These are phyloP conservation scores for Penicillium robsamsonii DNA, from an alignment of 495 filamentous ascomycete species.

Conservation along the genomic window DNA sequence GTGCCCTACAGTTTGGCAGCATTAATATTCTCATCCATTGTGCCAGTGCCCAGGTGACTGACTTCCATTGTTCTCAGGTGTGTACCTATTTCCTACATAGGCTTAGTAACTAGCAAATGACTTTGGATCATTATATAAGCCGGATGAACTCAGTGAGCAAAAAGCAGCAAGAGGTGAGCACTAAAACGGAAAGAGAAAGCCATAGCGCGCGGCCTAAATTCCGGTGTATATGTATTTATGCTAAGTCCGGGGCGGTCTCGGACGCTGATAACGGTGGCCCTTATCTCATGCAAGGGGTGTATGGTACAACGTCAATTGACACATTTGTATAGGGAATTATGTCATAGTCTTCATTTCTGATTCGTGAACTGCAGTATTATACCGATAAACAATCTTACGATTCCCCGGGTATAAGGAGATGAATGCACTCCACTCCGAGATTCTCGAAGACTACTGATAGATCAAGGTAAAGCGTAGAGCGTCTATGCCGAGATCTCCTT, in stretches of 20 bases:
- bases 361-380: neutral
- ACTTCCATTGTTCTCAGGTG: no score
- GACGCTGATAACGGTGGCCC: neutral
- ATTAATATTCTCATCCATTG: no score
- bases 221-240: neutral
- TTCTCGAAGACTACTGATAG: neutral
- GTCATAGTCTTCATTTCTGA: neutral
- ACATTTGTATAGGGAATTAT: neutral
- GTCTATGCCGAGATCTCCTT: conserved; percentile 28
- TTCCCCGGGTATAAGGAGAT: neutral
- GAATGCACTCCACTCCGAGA: neutral
- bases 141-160: neutral
- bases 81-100: no score
- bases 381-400: neutral
- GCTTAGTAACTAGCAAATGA: no score
- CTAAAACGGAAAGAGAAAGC: conserved; percentile 3
- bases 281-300: neutral
- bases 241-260: no score
- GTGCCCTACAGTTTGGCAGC: no score
- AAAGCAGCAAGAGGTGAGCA: neutral
- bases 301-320: neutral
- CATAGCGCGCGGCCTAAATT: neutral
- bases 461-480: neutral
- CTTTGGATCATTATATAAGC: no score
- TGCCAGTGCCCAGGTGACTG: no score